Evolutionary conservation across 495 filamentous ascomycete genomes (phyloP), one percentile per base, ranked within the genome.

Genomic region (Penicillium malachiteum): DNA sequence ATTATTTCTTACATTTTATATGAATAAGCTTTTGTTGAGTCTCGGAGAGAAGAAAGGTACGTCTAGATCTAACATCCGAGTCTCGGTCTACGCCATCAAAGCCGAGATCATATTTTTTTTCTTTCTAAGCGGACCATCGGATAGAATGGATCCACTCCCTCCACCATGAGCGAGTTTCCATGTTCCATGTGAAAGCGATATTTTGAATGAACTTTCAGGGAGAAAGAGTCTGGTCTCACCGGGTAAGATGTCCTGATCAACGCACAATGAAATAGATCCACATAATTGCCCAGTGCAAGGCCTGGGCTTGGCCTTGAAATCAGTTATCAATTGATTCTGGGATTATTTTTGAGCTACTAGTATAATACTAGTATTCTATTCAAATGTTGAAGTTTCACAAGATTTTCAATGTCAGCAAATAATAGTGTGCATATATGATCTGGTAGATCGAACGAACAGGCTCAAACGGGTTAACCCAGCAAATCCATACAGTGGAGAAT

Each of bases 391-490:
- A 26, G 21, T 26, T 26, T 4, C 21, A 26, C 21, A 26, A 26
- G 2, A 26, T 26, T 26, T n/a, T n/a, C n/a, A 4, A 26, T 26
- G 21, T 4, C 21, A 26, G 4, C 21, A 26, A 26, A 26, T 26
- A 26, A 26, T n/a, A n/a, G n/a, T n/a, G n/a, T 26, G 21, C 21
- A 26, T 1, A 26, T 26, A 4, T n/a, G n/a, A n/a, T n/a, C 21
- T 2, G 21, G 21, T 26, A 26, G 21, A 26, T 26, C 21, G 40
- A 31, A 31, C 56, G 55, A 60, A 64, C 60, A 55, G 52, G 18
- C 57, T 59, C 50, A 39, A 60, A 60, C 30, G n/a, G 60, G 60
- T 39, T 31, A 58, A 60, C 56, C 43, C 30, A 37, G 34, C 9
- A n/a, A n/a, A n/a, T n/a, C n/a, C n/a, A n/a, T n/a, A n/a, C 21